A percentile compares a stretch with the other conserved stretches of the same genome.
phyloP scores from a whole-genome alignment of 768 basidiomycete species.

The Auriscalpium vulgare region DNA sequence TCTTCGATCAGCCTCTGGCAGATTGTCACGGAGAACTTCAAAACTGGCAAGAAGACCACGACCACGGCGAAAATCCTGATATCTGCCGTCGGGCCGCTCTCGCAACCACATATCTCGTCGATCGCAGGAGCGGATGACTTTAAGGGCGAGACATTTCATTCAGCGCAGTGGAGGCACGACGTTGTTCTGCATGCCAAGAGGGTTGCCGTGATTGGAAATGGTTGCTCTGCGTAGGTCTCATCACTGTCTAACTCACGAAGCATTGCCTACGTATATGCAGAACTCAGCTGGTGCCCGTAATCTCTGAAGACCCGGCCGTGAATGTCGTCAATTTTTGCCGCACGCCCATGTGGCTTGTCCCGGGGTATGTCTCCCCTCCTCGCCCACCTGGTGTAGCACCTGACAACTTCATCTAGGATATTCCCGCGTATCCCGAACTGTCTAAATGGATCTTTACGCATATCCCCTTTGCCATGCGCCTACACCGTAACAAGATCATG shows the following conservation, averaged over 20 bases:
- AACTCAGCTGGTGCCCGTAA: slow-evolving; percentile 22
- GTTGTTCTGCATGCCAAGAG: too few relatives aligned
- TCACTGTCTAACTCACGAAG: too few relatives aligned
- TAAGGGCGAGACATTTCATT: neutral
- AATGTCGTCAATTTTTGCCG: slow-evolving; percentile 22
- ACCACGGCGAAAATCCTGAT: neutral
- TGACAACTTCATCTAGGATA: neutral
- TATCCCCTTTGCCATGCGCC: slow-evolving; percentile 9
- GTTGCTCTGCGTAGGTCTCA: too few relatives aligned
- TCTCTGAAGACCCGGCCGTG: slow-evolving; percentile 16
- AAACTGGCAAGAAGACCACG: neutral
- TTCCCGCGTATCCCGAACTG: slow-evolving; percentile 3
- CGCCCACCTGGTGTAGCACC: neutral
- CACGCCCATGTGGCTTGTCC: slow-evolving; percentile 21
- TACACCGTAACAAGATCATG: slow-evolving; percentile 9
- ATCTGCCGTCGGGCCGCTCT: neutral
- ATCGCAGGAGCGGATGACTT: neutral
- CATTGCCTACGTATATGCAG: slow-evolving; percentile 4
- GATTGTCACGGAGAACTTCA: neutral
- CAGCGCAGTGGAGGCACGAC: too few relatives aligned
- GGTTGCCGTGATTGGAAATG: too few relatives aligned
- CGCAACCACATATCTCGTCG: neutral
- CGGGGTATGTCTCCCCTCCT: neutral
- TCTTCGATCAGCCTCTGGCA: neutral
- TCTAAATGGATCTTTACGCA: slow-evolving; percentile 17